phyloP scores from a whole-genome alignment of 306 rosid genomes.

The Oemleria cerasiformis region DNA sequence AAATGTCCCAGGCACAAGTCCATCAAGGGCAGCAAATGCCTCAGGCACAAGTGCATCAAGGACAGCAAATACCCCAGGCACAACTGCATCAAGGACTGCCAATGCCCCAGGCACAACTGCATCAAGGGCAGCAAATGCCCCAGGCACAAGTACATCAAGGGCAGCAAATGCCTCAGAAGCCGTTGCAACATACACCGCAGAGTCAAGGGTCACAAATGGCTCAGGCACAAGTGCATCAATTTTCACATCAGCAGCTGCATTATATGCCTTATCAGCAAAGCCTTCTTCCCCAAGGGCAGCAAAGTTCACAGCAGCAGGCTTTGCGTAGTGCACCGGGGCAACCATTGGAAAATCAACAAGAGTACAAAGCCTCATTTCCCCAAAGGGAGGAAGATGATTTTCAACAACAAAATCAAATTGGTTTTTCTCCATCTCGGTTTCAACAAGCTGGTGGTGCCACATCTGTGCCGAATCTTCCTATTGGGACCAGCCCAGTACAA shows the following conservation, averaged over 20 bases:
- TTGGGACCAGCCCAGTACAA: conserved; percentile 50
- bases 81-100: conserved; percentile 54
- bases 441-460: conserved; percentile 55
- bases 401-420: conserved; percentile 66
- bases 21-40: conserved; percentile 29
- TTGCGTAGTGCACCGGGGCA: conserved; percentile 54
- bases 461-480: conserved; percentile 50
- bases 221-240: conserved; percentile 65
- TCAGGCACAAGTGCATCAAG: conserved; percentile 33
- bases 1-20: conserved; percentile 34
- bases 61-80: conserved; percentile 54
- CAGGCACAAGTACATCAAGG: conserved; percentile 37
- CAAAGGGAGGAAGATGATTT: conserved; percentile 62
- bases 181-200: conserved; percentile 54
- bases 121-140: conserved; percentile 27
- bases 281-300: conserved; percentile 51
- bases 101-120: conserved; percentile 36
- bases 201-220: conserved; percentile 48
- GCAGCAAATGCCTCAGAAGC: conserved; percentile 53
- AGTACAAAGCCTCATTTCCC: conserved; percentile 38
- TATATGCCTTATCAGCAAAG: conserved; percentile 69
- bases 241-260: conserved; percentile 57
- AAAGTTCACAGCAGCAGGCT: conserved; percentile 48
- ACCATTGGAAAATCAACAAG: conserved; percentile 60
- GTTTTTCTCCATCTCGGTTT: conserved; percentile 71